Conservation (phyloP, 441 rosid genomes). For the Cnidoscolus chayamansa region DNA sequence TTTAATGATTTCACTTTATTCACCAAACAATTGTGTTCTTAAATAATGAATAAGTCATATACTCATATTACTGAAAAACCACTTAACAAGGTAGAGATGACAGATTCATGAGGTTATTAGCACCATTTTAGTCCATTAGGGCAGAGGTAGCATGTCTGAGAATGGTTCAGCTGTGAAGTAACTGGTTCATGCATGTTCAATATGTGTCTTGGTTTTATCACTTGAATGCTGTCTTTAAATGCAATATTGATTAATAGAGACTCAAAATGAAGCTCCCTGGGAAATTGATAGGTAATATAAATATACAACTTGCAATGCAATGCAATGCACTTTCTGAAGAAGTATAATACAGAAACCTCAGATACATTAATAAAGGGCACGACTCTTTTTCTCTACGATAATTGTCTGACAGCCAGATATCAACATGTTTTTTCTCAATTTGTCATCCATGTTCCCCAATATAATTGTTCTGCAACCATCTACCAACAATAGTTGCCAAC, state of each 20-base stretch:
- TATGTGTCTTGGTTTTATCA: neutral
- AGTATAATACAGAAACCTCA: too few relatives aligned
- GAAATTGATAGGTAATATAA: neutral
- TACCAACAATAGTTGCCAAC: neutral
- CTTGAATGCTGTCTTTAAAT: neutral
- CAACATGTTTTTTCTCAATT: neutral
- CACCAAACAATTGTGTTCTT: neutral
- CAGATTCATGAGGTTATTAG: neutral
- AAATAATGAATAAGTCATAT: too few relatives aligned
- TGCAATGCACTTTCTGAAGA: too few relatives aligned
- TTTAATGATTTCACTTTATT: conserved; percentile 6
- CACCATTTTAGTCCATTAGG: neutral
- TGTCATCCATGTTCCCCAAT: neutral
- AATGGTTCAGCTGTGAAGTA: conserved; percentile 2
- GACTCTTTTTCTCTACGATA: neutral
- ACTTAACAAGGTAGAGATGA: too few relatives aligned
- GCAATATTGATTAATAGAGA: neutral
- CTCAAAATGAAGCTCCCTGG: too few relatives aligned
- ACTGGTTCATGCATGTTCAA: neutral
- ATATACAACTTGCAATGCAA: neutral
- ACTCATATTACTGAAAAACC: neutral
- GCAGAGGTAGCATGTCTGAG: neutral
- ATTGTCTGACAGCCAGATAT: neutral
- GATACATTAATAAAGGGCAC: too few relatives aligned
- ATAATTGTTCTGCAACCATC: too few relatives aligned